Conservation (phyloP, 371 early-diverging fungal genomes). For the Mortierella sp. region DNA sequence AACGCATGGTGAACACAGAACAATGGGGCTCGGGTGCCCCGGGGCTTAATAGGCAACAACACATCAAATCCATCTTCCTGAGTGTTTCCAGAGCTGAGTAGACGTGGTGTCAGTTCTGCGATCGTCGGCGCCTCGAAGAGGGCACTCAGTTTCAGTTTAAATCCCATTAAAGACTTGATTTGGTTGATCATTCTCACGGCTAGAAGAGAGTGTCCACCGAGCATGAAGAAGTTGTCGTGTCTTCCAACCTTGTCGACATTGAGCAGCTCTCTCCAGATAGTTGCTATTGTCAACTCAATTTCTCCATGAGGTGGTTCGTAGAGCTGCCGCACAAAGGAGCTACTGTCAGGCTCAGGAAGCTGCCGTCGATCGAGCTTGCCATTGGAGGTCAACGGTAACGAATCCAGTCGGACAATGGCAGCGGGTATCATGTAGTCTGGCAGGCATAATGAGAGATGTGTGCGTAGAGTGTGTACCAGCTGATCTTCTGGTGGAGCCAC, state of each 20-base stretch:
- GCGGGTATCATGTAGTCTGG: slow-evolving; percentile 17
- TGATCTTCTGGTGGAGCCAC: neutral
- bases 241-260: slow-evolving; percentile 4
- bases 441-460: neutral
- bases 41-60: slow-evolving; percentile 10
- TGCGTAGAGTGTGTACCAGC: slow-evolving; percentile 8
- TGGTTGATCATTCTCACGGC: neutral
- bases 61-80: slow-evolving; percentile 6
- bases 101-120: slow-evolving; percentile 4
- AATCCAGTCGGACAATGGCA: slow-evolving; percentile 8
- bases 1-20: slow-evolving; percentile 14
- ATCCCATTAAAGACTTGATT: neutral
- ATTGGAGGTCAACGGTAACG: slow-evolving; percentile 10
- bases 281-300: neutral
- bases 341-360: slow-evolving; percentile 5
- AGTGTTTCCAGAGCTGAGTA: neutral
- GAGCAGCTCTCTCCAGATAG: slow-evolving; percentile 9
- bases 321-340: neutral
- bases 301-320: slow-evolving; percentile 7
- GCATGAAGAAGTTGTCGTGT: slow-evolving; percentile 10
- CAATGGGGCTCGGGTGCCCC: slow-evolving; percentile 6
- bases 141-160: neutral
- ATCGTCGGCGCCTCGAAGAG: slow-evolving; percentile 19
- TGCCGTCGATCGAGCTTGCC: slow-evolving; percentile 11
- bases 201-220: neutral